phyloP scores from a whole-genome alignment of 2,329 filamentous ascomycete genomes.

The Zasmidium cellare region DNA sequence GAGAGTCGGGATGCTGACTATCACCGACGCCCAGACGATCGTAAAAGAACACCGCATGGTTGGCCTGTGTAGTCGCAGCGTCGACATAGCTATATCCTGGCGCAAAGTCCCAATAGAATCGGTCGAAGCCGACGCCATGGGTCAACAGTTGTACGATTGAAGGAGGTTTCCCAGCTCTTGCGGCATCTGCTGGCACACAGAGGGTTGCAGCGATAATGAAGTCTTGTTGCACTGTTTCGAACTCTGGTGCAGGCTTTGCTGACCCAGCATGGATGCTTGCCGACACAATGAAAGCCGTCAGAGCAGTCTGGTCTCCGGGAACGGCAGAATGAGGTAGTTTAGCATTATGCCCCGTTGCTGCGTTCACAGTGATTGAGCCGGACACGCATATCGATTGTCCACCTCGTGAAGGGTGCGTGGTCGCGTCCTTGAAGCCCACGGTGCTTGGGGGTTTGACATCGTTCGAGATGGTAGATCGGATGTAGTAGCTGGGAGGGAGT shows the following conservation, averaged over 20 bases:
- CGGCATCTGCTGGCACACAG: neutral
- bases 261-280: neutral
- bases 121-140: constrained; percentile 40
- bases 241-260: neutral
- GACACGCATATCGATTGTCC: neutral
- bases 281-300: neutral
- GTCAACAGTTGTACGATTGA: constrained; percentile 39
- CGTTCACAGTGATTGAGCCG: neutral
- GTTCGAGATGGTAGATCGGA: too few species aligned
- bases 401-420: neutral
- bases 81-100: constrained; percentile 41
- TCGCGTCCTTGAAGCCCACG: neutral
- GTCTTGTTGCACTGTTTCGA: neutral
- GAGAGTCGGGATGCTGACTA: constrained; percentile 39
- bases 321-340: neutral
- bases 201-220: neutral
- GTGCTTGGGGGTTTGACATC: neutral
- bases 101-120: constrained; percentile 36
- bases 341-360: neutral
- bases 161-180: neutral
- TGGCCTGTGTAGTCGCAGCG: constrained; percentile 36
- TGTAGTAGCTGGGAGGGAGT: too few species aligned
- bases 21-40: constrained; percentile 41
- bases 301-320: neutral
- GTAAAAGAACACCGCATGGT: constrained; percentile 42